Evolutionary conservation across 179 eudicot genomes (phyloP).

Genomic region (Patellifolia procumbens): DNA sequence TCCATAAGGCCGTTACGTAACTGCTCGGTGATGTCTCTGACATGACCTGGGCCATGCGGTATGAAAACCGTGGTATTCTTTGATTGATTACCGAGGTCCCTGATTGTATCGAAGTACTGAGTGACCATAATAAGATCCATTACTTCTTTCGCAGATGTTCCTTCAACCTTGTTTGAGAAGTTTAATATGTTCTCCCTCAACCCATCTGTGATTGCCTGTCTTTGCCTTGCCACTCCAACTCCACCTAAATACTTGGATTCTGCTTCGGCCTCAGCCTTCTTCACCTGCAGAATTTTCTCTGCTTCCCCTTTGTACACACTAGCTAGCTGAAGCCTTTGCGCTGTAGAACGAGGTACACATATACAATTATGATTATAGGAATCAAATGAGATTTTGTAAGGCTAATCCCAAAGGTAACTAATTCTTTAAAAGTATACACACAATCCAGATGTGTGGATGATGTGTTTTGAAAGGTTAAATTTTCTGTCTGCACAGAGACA

Average conservation of each 20-base stretch:
- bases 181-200: slow-evolving; percentile 90
- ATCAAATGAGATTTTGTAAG: not conserved
- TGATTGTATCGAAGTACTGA: slow-evolving; percentile 92
- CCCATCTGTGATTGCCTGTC: slow-evolving; percentile 98
- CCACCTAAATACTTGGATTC: slow-evolving; percentile 96
- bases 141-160: slow-evolving; percentile 88
- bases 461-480: not conserved
- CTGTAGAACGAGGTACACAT: slow-evolving; percentile 33
- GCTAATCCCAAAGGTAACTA: not conserved
- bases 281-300: slow-evolving; percentile 81
- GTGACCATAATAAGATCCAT: slow-evolving; percentile 99
- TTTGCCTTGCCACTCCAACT: slow-evolving; percentile 97
- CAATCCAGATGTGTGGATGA: not conserved
- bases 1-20: slow-evolving; percentile 94
- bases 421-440: not conserved
- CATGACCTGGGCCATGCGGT: slow-evolving; percentile 98
- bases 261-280: slow-evolving; percentile 93
- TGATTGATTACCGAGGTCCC: slow-evolving; percentile 88
- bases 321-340: slow-evolving; percentile 97
- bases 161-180: slow-evolving; percentile 88
- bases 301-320: slow-evolving; percentile 99
- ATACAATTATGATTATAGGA: not conserved
- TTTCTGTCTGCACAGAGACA: not conserved
- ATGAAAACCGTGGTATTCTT: slow-evolving; percentile 93
- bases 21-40: slow-evolving; percentile 90